phyloP scores from a whole-genome alignment of 192 early-diverging fungal genomes.

The Coemansia sp. region DNA sequence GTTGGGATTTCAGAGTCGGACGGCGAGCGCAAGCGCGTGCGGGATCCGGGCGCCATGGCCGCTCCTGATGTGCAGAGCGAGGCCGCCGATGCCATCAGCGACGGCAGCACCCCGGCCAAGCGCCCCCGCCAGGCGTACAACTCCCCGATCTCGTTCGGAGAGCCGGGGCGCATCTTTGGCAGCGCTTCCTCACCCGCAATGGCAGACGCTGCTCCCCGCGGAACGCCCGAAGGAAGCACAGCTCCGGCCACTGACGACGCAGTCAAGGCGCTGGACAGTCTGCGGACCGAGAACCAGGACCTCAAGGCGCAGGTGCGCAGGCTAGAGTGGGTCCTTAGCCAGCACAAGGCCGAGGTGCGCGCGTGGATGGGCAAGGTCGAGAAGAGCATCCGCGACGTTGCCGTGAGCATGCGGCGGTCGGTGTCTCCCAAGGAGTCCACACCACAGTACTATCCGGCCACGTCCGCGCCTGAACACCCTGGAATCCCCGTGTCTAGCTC shows the following conservation, averaged over 20 bases:
- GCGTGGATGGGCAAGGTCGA: slow-evolving; percentile 40
- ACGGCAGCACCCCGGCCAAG: background rate
- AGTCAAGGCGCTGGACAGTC: slow-evolving; percentile 2
- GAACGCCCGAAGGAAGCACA: background rate
- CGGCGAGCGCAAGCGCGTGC: slow-evolving; percentile 12
- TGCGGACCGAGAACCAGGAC: slow-evolving; percentile 39
- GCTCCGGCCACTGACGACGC: background rate
- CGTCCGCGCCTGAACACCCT: no score
- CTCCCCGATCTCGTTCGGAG: no score
- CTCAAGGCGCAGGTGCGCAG: slow-evolving; percentile 25
- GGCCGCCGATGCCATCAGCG: background rate
- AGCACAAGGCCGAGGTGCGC: slow-evolving; percentile 32
- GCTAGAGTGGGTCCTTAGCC: slow-evolving; percentile 27
- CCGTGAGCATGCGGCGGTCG: background rate
- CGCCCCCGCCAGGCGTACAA: background rate
- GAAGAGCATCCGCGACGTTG: slow-evolving; percentile 6
- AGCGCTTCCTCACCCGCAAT: background rate
- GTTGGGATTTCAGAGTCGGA: background rate
- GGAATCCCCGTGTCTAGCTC: no score
- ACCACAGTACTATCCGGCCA: no score
- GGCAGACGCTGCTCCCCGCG: background rate
- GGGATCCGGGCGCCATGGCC: background rate
- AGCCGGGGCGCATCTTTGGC: slow-evolving; percentile 2
- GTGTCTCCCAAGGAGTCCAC: background rate
- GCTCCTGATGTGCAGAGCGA: background rate